Evolutionary conservation across 257 asterid genomes (phyloP).

Genomic region (Fraxinus anomala): DNA sequence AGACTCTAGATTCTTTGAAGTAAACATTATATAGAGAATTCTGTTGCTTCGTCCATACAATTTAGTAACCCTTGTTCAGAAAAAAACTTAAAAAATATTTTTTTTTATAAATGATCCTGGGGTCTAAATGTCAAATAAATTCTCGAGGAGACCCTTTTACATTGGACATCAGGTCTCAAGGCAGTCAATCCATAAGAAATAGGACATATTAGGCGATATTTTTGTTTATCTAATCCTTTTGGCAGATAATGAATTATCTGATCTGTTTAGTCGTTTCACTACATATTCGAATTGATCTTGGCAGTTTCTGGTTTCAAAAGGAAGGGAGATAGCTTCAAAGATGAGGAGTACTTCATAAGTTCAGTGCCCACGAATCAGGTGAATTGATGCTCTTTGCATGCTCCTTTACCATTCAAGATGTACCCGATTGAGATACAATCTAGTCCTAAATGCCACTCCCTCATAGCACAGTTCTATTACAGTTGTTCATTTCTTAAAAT

Average conservation of each 20-base stretch:
- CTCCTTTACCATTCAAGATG: background rate
- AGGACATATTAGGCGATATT: background rate
- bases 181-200: background rate
- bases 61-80: background rate
- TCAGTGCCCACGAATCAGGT: constrained; percentile 94
- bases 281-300: constrained; percentile 11
- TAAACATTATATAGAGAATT: background rate
- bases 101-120: background rate
- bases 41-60: background rate
- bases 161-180: background rate
- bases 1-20: background rate
- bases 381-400: constrained; percentile 12
- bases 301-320: constrained; percentile 83
- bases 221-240: background rate
- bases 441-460: constrained; percentile 5
- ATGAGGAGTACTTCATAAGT: constrained; percentile 88
- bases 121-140: background rate
- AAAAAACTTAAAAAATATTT: too few relatives aligned
- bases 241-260: background rate
- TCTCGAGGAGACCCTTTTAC: background rate
- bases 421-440: constrained; percentile 5
- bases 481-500: background rate
- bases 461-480: constrained; percentile 2
- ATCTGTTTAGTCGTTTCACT: background rate
- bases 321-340: constrained; percentile 77